These are phyloP conservation scores for Kodamaea plutei DNA, from an alignment of 1,139 yeast species.

Conservation along the genomic window DNA sequence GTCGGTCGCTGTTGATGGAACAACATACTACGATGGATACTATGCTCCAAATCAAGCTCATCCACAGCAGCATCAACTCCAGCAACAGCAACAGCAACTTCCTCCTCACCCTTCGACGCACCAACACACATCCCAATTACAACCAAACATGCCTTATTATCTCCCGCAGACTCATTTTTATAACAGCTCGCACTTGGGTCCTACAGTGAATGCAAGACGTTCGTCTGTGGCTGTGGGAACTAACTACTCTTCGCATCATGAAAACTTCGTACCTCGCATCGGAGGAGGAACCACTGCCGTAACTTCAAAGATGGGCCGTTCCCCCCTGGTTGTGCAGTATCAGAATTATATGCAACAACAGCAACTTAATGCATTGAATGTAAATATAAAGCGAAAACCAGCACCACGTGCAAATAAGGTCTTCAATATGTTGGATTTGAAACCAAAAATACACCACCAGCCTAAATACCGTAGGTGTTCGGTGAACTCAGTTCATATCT, in stretches of 20 bases:
- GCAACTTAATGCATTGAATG: constrained; percentile 9
- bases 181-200: constrained; percentile 8
- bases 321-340: constrained; percentile 36
- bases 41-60: constrained; percentile 1
- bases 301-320: constrained; percentile 20
- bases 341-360: constrained; percentile 32
- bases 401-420: constrained; percentile 41
- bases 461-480: constrained; percentile 83
- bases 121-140: constrained; percentile 9
- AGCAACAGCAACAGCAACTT: constrained; percentile 4
- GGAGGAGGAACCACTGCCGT: constrained; percentile 4
- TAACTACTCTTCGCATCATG: constrained; percentile 3
- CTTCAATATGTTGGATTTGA: constrained; percentile 48
- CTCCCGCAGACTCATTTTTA: neutral
- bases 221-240: constrained; percentile 12
- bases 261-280: constrained; percentile 8
- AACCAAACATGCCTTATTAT: neutral
- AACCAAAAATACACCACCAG: constrained; percentile 57
- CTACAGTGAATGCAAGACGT: constrained; percentile 9
- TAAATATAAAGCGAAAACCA: constrained; percentile 22
- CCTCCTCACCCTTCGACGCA: constrained; percentile 4
- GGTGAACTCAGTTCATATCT: constrained; percentile 69
- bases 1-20: constrained; percentile 41
- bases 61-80: constrained; percentile 4
- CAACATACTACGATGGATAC: constrained; percentile 6